Percentiles rank a stretch among this genome's conserved stretches.
These are phyloP conservation scores for Aureobasidium sp. DNA, from an alignment of 2,329 filamentous ascomycete species.

Conservation along the genomic window DNA sequence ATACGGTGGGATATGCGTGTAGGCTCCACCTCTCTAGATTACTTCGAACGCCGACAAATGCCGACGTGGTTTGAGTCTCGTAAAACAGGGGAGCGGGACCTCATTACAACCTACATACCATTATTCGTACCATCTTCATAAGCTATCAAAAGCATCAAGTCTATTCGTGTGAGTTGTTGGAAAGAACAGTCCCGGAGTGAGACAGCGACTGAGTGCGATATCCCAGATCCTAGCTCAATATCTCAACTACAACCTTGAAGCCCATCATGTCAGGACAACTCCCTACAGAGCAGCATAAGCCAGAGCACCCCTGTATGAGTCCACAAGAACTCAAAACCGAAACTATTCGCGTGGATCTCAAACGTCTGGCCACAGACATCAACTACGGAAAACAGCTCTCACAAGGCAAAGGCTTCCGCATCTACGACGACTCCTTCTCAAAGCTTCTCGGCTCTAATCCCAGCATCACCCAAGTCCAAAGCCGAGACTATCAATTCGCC, in stretches of 20 bases:
- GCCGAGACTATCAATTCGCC: constrained; percentile 13
- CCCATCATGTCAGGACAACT: neutral
- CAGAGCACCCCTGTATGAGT: neutral
- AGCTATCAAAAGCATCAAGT: neutral
- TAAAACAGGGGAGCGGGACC: neutral
- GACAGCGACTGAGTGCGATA: neutral
- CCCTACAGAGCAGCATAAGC: neutral
- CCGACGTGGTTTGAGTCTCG: neutral
- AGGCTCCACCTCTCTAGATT: neutral
- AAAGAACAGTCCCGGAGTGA: no score
- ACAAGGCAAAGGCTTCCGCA: neutral
- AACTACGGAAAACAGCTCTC: neutral
- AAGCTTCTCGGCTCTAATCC: neutral
- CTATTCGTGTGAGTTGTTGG: neutral
- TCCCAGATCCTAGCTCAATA: neutral
- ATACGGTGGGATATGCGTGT: neutral
- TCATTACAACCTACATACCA: neutral
- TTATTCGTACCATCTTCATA: neutral
- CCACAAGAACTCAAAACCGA: neutral
- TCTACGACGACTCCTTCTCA: constrained; percentile 2
- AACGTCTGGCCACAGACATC: constrained; percentile 5
- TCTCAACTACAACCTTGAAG: neutral
- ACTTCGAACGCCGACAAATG: neutral
- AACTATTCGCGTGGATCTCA: neutral
- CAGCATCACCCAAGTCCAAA: constrained; percentile 3